Evolutionary conservation across 2,329 filamentous ascomycete genomes (phyloP).

Genomic region (Verticillium longisporum): DNA sequence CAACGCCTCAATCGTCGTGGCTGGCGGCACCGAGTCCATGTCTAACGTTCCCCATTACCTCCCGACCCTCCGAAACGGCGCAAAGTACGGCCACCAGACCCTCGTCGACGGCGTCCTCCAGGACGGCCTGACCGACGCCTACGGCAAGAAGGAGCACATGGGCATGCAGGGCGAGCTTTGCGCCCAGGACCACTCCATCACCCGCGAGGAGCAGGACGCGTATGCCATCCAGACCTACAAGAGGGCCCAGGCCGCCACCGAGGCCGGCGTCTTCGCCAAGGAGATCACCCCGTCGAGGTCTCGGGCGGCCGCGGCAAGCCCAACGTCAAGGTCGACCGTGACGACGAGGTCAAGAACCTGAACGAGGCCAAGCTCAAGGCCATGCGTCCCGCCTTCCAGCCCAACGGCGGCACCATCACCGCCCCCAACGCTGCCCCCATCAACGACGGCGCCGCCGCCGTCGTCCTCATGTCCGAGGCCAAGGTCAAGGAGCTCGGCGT

Average conservation of each 20-base stretch:
- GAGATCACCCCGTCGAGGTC: slow-evolving; percentile 88
- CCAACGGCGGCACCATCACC: slow-evolving; percentile 81
- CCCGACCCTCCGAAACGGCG: slow-evolving; percentile 74
- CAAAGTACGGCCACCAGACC: slow-evolving; percentile 88
- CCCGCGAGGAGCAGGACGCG: slow-evolving; percentile 81
- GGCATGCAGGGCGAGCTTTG: slow-evolving; percentile 90
- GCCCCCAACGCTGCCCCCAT: slow-evolving; percentile 94
- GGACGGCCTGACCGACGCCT: slow-evolving; percentile 91
- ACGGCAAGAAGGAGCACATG: slow-evolving; percentile 92
- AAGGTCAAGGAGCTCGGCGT: slow-evolving; percentile 88
- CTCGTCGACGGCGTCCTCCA: slow-evolving; percentile 88
- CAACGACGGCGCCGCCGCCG: slow-evolving; percentile 87
- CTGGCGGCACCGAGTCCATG: slow-evolving; percentile 96
- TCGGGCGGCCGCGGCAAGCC: slow-evolving; percentile 88
- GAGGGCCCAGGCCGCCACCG: slow-evolving; percentile 81
- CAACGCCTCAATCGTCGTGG: slow-evolving; percentile 86
- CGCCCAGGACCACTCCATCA: slow-evolving; percentile 73
- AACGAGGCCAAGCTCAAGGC: slow-evolving; percentile 76
- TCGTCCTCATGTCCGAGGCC: slow-evolving; percentile 89
- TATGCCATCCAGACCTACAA: slow-evolving; percentile 95
- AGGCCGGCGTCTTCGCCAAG: slow-evolving; percentile 69
- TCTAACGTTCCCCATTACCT: slow-evolving; percentile 97
- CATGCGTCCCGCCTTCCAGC: slow-evolving; percentile 78
- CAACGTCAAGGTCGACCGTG: slow-evolving; percentile 67
- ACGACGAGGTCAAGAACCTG: slow-evolving; percentile 95